Percentiles rank a stretch among this genome's conserved stretches.
Conservation (phyloP, 345 rosid species). For the Trapa incisa region DNA sequence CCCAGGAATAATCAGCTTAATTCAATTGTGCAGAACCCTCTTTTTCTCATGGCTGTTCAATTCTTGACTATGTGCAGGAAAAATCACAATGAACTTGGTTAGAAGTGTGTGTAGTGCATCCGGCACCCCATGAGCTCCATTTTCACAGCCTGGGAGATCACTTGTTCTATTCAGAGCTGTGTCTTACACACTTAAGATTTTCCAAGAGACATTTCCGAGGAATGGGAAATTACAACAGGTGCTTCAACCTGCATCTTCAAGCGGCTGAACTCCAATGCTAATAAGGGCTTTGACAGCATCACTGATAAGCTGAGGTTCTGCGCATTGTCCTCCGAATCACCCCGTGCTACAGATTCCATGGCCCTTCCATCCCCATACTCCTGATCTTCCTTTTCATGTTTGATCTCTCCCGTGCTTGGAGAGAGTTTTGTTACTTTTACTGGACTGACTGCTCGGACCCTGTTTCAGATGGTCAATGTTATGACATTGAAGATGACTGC, state of each 20-base stretch:
- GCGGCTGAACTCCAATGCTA: constrained; percentile 61
- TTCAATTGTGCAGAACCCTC: no score
- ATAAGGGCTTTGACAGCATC: constrained; percentile 63
- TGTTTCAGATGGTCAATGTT: not conserved
- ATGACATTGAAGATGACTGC: not conserved
- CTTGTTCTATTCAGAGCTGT: no score
- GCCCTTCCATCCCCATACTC: not conserved
- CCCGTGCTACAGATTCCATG: constrained; percentile 10
- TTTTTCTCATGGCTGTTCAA: no score
- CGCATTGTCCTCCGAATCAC: constrained; percentile 14
- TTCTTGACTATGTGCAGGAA: no score
- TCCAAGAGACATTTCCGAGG: not conserved
- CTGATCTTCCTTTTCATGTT: constrained; percentile 16
- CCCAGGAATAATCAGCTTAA: no score
- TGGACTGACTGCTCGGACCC: constrained; percentile 18
- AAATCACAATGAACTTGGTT: no score
- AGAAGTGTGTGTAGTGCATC: no score
- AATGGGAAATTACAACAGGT: constrained; percentile 32
- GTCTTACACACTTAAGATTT: not conserved
- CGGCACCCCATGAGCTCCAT: no score
- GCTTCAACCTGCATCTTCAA: constrained; percentile 81
- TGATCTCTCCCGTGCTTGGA: constrained; percentile 13
- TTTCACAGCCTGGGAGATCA: no score
- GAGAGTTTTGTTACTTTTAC: constrained; percentile 32
- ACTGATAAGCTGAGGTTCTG: constrained; percentile 37